A percentile compares a stretch with the other conserved stretches of the same genome.
phyloP scores from a whole-genome alignment of 2,329 filamentous ascomycete genomes.

The Capronia epimyces region DNA sequence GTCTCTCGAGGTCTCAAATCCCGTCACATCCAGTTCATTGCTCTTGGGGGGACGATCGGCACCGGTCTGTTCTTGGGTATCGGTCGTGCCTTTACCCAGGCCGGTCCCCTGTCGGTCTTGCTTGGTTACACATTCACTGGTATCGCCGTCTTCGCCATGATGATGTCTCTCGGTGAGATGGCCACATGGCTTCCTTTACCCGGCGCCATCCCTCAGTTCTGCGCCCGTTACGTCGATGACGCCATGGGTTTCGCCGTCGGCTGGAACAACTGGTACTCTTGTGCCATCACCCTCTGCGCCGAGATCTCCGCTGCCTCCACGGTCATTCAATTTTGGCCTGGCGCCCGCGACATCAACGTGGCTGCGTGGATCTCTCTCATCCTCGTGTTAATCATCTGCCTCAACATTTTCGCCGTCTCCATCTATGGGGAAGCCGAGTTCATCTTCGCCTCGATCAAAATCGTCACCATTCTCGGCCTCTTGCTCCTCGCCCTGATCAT shows the following conservation, averaged over 20 bases:
- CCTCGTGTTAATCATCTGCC: conserved; percentile 37
- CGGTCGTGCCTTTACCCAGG: conserved; percentile 34
- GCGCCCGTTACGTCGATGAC: conserved; percentile 39
- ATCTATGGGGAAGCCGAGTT: conserved; percentile 41
- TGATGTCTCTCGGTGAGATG: conserved; percentile 42
- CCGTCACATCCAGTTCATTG: conserved; percentile 37
- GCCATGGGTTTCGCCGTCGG: conserved; percentile 43
- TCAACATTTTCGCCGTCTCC: conserved; percentile 63
- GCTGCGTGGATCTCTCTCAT: conserved; percentile 29
- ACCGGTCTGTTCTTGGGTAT: conserved; percentile 37
- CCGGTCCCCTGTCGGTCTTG: conserved; percentile 36
- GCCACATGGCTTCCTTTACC: conserved; percentile 40
- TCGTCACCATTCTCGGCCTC: conserved; percentile 47
- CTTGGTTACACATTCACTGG: conserved; percentile 36
- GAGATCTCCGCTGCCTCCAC: conserved; percentile 62
- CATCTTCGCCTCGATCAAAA: conserved; percentile 47
- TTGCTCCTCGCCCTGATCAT: conserved; percentile 49
- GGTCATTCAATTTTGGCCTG: conserved; percentile 58
- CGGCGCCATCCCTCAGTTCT: conserved; percentile 39
- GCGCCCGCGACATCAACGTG: conserved; percentile 34
- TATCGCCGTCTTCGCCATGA: conserved; percentile 28
- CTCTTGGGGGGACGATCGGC: conserved; percentile 38
- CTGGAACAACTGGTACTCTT: conserved; percentile 46
- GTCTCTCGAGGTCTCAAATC: conserved; percentile 37
- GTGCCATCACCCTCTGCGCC: conserved; percentile 40